Evolutionary conservation across 371 early-diverging fungal species (phyloP).

Genomic region (Mortierella sp.): DNA sequence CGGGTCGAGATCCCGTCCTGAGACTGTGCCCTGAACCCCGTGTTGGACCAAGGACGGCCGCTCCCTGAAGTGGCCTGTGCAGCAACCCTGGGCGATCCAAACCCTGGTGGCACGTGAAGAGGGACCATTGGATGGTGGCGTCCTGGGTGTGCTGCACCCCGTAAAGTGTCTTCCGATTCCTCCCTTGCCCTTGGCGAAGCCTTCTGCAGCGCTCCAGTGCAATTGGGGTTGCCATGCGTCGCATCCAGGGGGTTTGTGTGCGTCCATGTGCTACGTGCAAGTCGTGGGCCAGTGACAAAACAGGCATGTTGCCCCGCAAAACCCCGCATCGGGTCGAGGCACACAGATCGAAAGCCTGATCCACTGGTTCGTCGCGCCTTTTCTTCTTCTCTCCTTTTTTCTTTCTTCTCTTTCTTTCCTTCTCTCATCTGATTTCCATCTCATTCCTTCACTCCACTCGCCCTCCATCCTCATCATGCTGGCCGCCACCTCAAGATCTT

Average conservation of each 20-base stretch:
- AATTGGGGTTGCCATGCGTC: no score
- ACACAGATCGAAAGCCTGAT: neutral
- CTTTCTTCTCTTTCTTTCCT: constrained; percentile 17
- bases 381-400: constrained; percentile 9
- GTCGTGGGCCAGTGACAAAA: neutral
- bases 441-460: constrained; percentile 3
- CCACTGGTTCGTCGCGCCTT: neutral
- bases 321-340: constrained; percentile 24
- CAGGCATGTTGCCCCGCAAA: constrained; percentile 25
- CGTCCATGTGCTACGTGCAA: neutral
- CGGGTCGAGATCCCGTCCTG: no score
- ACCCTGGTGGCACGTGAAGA: no score
- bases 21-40: no score
- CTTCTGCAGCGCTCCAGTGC: no score
- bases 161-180: no score
- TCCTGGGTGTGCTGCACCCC: no score
- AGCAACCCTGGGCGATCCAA: no score
- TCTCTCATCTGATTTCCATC: constrained; percentile 21
- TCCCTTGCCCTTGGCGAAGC: no score
- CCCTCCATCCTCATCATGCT: constrained; percentile 48
- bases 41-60: no score
- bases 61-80: no score
- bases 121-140: no score
- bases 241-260: neutral
- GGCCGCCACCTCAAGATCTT: constrained; percentile 58